Evolutionary conservation across 139 green algal species (phyloP).

Genomic region (Chlorella sp.): DNA sequence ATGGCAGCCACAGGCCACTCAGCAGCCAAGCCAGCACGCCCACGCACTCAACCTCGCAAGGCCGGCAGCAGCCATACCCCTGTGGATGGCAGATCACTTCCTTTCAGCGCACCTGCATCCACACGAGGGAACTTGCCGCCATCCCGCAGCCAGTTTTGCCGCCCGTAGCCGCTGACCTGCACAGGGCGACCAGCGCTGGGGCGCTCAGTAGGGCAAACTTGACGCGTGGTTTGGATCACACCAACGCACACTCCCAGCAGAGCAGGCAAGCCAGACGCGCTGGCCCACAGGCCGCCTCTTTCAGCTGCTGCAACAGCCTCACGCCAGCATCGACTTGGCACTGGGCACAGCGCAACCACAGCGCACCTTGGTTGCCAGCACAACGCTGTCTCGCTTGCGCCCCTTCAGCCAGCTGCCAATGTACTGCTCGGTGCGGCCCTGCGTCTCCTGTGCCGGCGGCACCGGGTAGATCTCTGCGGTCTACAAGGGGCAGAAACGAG

Average conservation of each 20-base stretch:
- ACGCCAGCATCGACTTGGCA: conserved; percentile 52
- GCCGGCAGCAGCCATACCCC: no score
- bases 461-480: conserved; percentile 83
- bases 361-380: conserved; percentile 89
- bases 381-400: conserved; percentile 67
- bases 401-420: conserved; percentile 86
- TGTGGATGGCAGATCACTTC: no score
- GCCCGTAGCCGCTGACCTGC: conserved; percentile 58
- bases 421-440: conserved; percentile 84
- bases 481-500: no score
- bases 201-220: no score
- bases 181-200: no score
- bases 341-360: not conserved
- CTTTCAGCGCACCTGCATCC: conserved; percentile 27
- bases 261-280: no score
- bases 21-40: no score
- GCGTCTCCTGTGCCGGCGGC: conserved; percentile 59
- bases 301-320: not conserved
- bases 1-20: no score
- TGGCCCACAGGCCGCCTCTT: no score
- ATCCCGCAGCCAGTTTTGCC: conserved; percentile 61
- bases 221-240: no score
- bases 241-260: no score
- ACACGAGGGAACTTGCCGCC: conserved; percentile 58
- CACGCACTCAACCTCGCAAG: no score